phyloP scores from a whole-genome alignment of 2,329 filamentous ascomycete species.

The Paracoccidioides lutzii region DNA sequence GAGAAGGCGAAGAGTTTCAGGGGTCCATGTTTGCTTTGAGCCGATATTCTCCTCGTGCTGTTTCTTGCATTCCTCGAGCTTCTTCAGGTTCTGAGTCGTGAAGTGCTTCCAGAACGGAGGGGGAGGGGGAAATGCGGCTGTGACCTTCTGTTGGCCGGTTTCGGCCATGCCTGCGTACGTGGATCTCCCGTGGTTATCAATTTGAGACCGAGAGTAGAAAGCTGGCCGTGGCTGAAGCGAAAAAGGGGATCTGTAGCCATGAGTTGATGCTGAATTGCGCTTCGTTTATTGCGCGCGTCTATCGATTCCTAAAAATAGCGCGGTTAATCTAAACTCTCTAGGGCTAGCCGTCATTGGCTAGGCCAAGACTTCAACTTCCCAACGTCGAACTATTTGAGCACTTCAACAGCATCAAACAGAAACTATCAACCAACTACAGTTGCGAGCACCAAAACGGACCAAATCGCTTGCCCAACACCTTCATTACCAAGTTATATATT shows the following conservation, averaged over 20 bases:
- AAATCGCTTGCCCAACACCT: no score
- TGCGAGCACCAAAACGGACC: no score
- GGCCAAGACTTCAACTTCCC: no score
- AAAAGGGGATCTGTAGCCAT: no score
- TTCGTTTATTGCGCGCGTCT: background rate
- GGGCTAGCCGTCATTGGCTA: background rate
- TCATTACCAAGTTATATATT: no score
- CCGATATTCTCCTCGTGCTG: slow-evolving; percentile 19
- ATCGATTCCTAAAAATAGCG: no score
- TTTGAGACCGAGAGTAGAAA: background rate
- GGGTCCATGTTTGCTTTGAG: slow-evolving; percentile 20
- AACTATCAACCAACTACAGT: background rate
- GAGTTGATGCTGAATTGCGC: background rate
- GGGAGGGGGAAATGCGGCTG: slow-evolving; percentile 68
- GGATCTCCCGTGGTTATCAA: background rate
- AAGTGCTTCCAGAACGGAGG: slow-evolving; percentile 87
- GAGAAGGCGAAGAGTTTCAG: slow-evolving; percentile 22
- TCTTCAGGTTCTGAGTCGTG: slow-evolving; percentile 58
- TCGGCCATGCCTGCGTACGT: slow-evolving; percentile 43
- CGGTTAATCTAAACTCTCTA: background rate
- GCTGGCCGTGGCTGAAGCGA: background rate
- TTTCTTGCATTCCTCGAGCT: slow-evolving; percentile 40
- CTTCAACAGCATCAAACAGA: no score
- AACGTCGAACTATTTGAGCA: background rate
- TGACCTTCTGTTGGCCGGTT: slow-evolving; percentile 34